phyloP scores from a whole-genome alignment of 129 eudicot species.

The Helianthus annuus region HanXRQr2.0-SUNRISE NC_035435.2:122477424-122477923 shows the following conservation, averaged over 20 bases:
- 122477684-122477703: conserved; percentile 85
- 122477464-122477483: conserved; percentile 8
- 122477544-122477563: conserved; percentile 1
- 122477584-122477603: background rate
- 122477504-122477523: background rate
- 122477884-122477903: too few species aligned
- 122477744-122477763: background rate
- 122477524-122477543: too few species aligned
- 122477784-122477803: background rate
- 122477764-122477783: background rate
- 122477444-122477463: background rate
- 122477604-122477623: background rate
- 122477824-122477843: background rate
- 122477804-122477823: background rate
- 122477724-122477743: background rate
- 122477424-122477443: conserved; percentile 12
- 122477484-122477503: conserved; percentile 14
- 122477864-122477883: background rate
- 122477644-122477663: conserved; percentile 58
- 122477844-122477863: background rate
- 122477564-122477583: background rate
- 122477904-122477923: too few species aligned
- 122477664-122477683: conserved; percentile 83
- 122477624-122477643: conserved; percentile 16
- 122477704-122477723: background rate